Conservation (phyloP, 768 basidiomycete species). For the Suillus bovinus region DNA sequence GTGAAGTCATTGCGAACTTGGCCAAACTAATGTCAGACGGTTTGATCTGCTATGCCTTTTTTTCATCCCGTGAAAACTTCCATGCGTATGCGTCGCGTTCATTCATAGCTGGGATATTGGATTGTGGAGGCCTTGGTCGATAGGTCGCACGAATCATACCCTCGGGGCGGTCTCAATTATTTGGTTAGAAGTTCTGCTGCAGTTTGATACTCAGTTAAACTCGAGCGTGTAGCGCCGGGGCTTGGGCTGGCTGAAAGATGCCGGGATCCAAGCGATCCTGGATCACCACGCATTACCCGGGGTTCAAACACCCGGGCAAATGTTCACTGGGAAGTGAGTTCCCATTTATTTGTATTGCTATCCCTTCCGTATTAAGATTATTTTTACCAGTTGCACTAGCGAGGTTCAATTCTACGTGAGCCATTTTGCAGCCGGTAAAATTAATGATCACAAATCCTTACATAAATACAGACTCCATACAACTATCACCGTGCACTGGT, state of each 20-base stretch:
- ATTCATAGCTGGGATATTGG: constrained; percentile 76
- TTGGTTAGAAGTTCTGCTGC: constrained; percentile 43
- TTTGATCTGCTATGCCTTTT: neutral
- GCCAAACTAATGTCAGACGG: neutral
- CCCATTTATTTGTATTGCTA: neutral
- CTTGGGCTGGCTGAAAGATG: constrained; percentile 54
- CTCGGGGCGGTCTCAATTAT: constrained; percentile 65
- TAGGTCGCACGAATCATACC: constrained; percentile 58
- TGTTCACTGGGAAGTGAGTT: constrained; percentile 67
- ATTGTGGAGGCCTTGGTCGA: constrained; percentile 74
- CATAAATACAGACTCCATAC: constrained; percentile 55
- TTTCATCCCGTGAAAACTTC: neutral
- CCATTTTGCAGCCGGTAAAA: neutral
- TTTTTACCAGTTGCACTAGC: constrained; percentile 53
- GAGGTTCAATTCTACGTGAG: constrained; percentile 75
- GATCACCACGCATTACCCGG: constrained; percentile 75
- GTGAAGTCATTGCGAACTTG: neutral
- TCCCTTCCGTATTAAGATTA: constrained; percentile 4
- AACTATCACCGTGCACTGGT: constrained; percentile 78
- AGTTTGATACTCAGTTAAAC: neutral
- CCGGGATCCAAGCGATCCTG: constrained; percentile 69
- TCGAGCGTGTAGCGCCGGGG: constrained; percentile 53
- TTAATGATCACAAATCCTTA: constrained; percentile 9
- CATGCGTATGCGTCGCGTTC: neutral
- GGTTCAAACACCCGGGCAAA: constrained; percentile 57